Conservation (phyloP, 2,329 filamentous ascomycete genomes). For the Sporothrix luriei region DNA sequence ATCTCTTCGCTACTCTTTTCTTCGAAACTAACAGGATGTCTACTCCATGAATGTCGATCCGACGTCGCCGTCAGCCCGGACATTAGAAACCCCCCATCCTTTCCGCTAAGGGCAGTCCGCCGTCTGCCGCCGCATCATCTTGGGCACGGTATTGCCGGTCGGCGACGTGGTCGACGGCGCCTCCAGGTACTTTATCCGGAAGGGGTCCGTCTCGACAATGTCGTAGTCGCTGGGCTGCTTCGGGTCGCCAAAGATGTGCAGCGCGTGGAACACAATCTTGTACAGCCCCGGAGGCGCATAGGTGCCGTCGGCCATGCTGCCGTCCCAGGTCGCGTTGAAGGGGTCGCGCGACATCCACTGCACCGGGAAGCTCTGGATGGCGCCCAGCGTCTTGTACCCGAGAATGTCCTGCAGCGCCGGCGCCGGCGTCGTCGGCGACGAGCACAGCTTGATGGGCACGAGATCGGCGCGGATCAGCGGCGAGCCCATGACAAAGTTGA, state of each 20-base stretch:
- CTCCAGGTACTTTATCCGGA: conserved; percentile 50
- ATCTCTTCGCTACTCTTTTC: neutral
- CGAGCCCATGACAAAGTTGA: conserved; percentile 52
- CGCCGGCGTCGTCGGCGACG: conserved; percentile 26
- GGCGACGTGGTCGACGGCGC: neutral
- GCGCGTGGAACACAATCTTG: conserved; percentile 52
- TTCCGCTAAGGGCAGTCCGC: neutral
- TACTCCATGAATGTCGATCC: neutral
- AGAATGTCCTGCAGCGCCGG: conserved; percentile 38
- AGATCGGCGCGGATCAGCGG: conserved; percentile 50
- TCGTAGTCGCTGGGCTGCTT: conserved; percentile 53
- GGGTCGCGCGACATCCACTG: conserved; percentile 43
- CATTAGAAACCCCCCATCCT: no score
- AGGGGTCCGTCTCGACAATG: conserved; percentile 46
- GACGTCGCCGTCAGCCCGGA: no score
- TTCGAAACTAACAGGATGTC: neutral
- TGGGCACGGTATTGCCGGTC: neutral
- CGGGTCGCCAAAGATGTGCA: conserved; percentile 56
- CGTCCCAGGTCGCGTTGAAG: conserved; percentile 48
- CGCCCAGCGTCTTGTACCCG: conserved; percentile 49
- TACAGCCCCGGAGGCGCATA: conserved; percentile 56
- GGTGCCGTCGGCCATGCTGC: conserved; percentile 50
- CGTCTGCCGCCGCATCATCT: neutral
- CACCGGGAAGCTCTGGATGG: conserved; percentile 49
- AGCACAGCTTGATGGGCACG: conserved; percentile 45